Evolutionary conservation across 73 alveolate species (phyloP), one percentile per base, ranked within the genome.

Genomic region (Blepharisma stoltei): DNA sequence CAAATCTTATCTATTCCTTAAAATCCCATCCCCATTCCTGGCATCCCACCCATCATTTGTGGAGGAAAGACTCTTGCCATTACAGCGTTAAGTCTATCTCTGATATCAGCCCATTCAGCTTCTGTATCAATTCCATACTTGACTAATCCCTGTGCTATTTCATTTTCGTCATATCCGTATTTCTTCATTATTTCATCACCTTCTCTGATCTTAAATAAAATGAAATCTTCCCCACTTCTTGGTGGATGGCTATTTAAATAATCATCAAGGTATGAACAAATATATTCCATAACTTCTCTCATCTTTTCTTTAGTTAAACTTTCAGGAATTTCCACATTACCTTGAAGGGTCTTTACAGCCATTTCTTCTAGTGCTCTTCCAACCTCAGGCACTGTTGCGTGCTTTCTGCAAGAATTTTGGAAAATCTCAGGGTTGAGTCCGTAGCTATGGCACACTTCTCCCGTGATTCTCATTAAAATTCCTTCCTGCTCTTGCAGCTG

Each of bases 91-190:
- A 60, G 23, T 25, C 45, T 60, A 20, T 60, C 23, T 38, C 73
- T 60, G 49, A 60, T 25, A 60, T 60, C 73, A n/a, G 5, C 73
- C 73, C 73, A 60, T 60, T 60, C 73, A 8, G 73, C 46, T 60
- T 60, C 73, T 38, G n/a, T 60, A 5, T 60, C 73, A 60, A 60
- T 60, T 60, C 73, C 73, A 60, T 60, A 60, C 37, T n/a, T 60
- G 23, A n/a, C 23, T 38, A 60, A 60, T 14, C 47, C 73, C 2
- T n/a, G 14, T 8, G 73, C 73, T 14, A 60, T 60, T 25, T 60
- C 46, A 5, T 60, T 60, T 25, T 60, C 73, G 23, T 60, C 73
- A 60, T 60, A 60, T 60, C 73, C 73, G 5, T 1, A 60, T 38
- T 5, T 60, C 45, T 25, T 60, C 37, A 18, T 18, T 14, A 60